These are phyloP conservation scores for Suillus bovinus DNA, from an alignment of 768 basidiomycete genomes.

Conservation along the genomic window DNA sequence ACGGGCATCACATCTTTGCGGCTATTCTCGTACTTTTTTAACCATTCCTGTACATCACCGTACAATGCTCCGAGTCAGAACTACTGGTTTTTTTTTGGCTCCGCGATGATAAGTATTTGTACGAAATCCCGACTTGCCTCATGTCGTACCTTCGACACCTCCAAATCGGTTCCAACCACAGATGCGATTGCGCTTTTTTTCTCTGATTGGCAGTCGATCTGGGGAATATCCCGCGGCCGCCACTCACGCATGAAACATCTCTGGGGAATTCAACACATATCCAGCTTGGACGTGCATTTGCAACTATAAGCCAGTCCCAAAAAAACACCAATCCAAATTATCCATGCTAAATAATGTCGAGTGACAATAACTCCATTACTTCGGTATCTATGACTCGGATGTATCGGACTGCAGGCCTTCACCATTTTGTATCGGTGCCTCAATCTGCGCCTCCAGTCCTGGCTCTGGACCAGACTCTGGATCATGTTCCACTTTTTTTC, in stretches of 20 bases:
- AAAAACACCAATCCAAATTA: background rate
- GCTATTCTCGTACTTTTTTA: background rate
- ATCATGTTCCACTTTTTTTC: constrained; percentile 1
- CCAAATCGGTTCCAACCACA: constrained; percentile 2
- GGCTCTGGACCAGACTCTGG: too few relatives aligned
- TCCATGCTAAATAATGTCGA: background rate
- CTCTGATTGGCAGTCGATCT: background rate
- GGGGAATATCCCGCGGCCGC: background rate
- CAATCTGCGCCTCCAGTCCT: constrained; percentile 8
- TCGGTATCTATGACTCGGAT: background rate
- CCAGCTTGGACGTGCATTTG: background rate
- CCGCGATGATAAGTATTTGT: constrained; percentile 1
- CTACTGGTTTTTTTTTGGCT: constrained; percentile 1
- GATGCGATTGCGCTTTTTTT: background rate
- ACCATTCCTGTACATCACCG: background rate
- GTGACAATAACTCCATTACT: background rate
- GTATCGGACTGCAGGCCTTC: background rate
- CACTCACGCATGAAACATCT: background rate
- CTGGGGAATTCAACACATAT: background rate
- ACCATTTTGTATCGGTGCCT: constrained; percentile 13
- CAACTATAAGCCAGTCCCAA: background rate
- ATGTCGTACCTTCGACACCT: background rate
- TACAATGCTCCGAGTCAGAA: background rate
- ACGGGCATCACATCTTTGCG: background rate
- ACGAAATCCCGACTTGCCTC: constrained; percentile 8